phyloP scores from a whole-genome alignment of 371 early-diverging fungal species.

The Conidiobolus incongruus region DNA sequence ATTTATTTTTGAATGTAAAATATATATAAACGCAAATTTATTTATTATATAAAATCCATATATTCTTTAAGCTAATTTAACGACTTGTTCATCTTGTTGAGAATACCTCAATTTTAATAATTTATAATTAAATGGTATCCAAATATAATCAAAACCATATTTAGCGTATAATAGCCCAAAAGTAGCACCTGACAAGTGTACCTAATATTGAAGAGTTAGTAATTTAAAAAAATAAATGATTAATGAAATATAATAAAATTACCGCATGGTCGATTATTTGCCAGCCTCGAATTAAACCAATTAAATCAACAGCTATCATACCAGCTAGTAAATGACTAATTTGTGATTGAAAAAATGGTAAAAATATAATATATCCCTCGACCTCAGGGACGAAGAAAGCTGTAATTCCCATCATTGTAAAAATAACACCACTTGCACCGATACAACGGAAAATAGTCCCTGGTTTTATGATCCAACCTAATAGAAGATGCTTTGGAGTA shows the following conservation, averaged over 20 bases:
- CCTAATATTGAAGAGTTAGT: not conserved
- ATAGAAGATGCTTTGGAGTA: slow-evolving; percentile 21
- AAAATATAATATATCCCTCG: slow-evolving; percentile 33
- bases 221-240: not conserved
- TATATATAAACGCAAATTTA: no score
- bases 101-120: not conserved
- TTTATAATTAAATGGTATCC: not conserved
- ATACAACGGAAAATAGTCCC: slow-evolving; percentile 30
- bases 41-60: no score
- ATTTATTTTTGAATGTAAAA: no score
- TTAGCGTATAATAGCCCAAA: not conserved
- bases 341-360: slow-evolving; percentile 44
- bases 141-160: not conserved
- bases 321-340: slow-evolving; percentile 27
- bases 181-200: not conserved
- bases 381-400: slow-evolving; percentile 33
- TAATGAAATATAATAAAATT: slow-evolving; percentile 13
- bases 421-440: slow-evolving; percentile 63
- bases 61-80: no score
- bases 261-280: slow-evolving; percentile 40
- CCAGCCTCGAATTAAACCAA: slow-evolving; percentile 31
- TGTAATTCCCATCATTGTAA: slow-evolving; percentile 28
- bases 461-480: slow-evolving; percentile 17
- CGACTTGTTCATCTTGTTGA: no score
- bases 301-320: slow-evolving; percentile 31